phyloP scores from a whole-genome alignment of 169 alveolate species.

The Babesia gibsoni region DNA sequence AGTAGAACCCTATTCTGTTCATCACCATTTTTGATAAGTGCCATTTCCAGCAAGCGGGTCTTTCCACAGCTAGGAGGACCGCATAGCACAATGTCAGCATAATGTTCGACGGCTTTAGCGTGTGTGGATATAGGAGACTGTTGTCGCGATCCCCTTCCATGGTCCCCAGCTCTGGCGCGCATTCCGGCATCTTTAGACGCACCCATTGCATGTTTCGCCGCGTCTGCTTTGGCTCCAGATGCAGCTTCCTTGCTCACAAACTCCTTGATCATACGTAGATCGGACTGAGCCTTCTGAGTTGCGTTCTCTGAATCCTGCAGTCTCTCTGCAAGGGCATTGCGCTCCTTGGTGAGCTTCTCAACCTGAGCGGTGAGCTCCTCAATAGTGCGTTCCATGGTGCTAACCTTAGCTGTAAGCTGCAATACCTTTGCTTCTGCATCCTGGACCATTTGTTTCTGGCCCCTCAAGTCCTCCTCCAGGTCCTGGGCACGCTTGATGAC shows the following conservation, averaged over 20 bases:
- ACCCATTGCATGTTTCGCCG: background rate
- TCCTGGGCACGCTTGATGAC: constrained; percentile 65
- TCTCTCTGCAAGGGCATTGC: constrained; percentile 25
- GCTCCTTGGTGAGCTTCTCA: constrained; percentile 37
- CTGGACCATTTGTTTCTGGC: constrained; percentile 68
- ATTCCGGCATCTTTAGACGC: background rate
- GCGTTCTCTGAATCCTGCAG: constrained; percentile 28
- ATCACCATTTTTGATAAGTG: constrained; percentile 49
- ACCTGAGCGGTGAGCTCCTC: constrained; percentile 65
- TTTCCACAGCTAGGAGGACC: constrained; percentile 66
- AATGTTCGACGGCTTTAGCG: background rate
- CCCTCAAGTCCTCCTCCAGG: constrained; percentile 68
- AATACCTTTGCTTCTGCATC: constrained; percentile 74
- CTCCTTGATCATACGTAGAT: constrained; percentile 60
- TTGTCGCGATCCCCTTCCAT: background rate
- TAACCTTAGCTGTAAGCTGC: constrained; percentile 73
- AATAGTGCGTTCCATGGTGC: constrained; percentile 50
- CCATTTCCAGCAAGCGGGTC: constrained; percentile 64
- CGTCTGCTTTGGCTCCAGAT: constrained; percentile 5
- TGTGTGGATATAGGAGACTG: background rate
- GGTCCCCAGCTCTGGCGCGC: background rate
- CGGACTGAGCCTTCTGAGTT: constrained; percentile 46
- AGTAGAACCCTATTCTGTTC: constrained; percentile 30
- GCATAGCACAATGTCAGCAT: constrained; percentile 51
- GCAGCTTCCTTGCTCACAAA: constrained; percentile 55